These are phyloP conservation scores for Nannochloropsis gaditana DNA, from an alignment of 108 stramenopile species.

Conservation along the genomic window DNA sequence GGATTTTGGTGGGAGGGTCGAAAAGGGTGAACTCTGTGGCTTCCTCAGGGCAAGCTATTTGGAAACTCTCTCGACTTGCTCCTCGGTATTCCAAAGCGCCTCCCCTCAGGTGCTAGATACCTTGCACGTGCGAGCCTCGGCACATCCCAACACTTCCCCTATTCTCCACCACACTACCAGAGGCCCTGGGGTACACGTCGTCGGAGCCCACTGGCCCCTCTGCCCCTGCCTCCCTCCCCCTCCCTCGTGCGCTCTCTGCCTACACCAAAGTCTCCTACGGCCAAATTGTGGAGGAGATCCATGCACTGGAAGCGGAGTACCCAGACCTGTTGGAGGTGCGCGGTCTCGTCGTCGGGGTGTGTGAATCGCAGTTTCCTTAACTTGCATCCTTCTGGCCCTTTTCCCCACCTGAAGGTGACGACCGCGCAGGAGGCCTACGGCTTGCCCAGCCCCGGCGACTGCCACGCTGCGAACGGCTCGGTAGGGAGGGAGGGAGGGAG, in stretches of 20 bases:
- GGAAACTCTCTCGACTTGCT: too few species aligned
- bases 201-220: too few species aligned
- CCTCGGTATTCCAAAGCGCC: too few species aligned
- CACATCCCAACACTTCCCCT: too few species aligned
- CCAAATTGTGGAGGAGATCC: conserved; percentile 12
- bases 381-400: neutral
- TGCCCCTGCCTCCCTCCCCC: neutral
- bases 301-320: neutral
- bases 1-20: too few species aligned
- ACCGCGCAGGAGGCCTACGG: neutral
- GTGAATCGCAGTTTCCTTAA: neutral
- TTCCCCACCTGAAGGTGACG: neutral
- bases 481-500: neutral
- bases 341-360: neutral
- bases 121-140: too few species aligned
- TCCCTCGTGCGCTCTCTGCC: neutral
- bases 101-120: too few species aligned
- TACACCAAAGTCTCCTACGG: neutral
- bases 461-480: neutral
- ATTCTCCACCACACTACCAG: too few species aligned
- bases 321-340: neutral
- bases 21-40: too few species aligned
- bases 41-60: too few species aligned
- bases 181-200: too few species aligned
- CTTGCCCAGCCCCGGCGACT: neutral